phyloP scores from a whole-genome alignment of 345 rosid species.

The Pugionium dolabratum region DNA sequence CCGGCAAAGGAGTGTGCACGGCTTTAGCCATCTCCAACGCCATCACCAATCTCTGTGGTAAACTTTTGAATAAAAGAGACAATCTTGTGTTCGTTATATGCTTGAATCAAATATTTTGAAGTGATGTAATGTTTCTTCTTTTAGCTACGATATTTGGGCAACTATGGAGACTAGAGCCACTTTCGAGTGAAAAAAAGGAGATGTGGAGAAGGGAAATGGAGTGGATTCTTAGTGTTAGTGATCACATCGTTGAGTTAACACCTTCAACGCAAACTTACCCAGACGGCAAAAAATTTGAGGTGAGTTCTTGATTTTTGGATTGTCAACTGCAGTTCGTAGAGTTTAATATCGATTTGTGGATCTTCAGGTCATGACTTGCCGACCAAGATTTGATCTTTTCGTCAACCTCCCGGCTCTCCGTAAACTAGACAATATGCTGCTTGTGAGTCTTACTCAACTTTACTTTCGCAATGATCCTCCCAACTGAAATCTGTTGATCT shows the following conservation, averaged over 20 bases:
- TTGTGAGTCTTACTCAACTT: conserved; percentile 53
- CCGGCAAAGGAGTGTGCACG: conserved; percentile 88
- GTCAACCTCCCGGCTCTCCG: conserved; percentile 88
- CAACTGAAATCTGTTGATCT: conserved; percentile 4
- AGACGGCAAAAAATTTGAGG: conserved; percentile 91
- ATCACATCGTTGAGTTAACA: conserved; percentile 86
- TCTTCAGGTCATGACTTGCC: conserved; percentile 85
- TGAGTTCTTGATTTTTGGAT: conserved; percentile 23
- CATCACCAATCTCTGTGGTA: conserved; percentile 95
- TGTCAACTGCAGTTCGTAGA: neutral
- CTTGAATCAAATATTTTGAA: neutral
- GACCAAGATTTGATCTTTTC: conserved; percentile 83
- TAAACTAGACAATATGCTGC: conserved; percentile 90
- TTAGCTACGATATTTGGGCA: conserved; percentile 91
- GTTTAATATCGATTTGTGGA: neutral
- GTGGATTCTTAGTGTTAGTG: conserved; percentile 78
- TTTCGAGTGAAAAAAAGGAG: conserved; percentile 64
- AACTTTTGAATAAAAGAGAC: neutral
- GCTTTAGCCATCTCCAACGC: conserved; percentile 64
- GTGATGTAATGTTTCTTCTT: conserved; percentile 8
- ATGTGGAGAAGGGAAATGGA: conserved; percentile 99
- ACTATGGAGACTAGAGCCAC: conserved; percentile 89
- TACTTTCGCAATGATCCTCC: neutral
- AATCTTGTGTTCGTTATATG: neutral
- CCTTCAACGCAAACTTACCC: conserved; percentile 92